These are phyloP conservation scores for Neckera pumila DNA, from an alignment of 225 moss, liverwort and hornwort species.

Conservation along the genomic window DNA sequence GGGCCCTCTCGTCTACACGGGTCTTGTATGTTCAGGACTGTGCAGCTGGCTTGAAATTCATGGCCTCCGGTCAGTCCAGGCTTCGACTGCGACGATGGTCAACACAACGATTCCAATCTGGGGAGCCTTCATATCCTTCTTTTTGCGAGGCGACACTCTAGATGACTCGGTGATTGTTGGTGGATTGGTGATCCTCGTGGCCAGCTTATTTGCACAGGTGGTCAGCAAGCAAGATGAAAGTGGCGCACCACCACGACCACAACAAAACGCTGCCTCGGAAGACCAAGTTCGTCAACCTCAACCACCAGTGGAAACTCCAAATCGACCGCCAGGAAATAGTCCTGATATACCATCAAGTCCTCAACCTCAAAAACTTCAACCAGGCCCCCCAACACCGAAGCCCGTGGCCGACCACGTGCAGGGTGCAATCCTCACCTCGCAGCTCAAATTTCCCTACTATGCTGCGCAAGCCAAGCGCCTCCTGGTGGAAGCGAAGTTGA, in stretches of 20 bases:
- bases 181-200: slow-evolving; percentile 42
- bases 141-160: slow-evolving; percentile 35
- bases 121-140: slow-evolving; percentile 70
- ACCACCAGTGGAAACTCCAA: neutral
- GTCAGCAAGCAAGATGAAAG: slow-evolving; percentile 33
- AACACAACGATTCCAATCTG: slow-evolving; percentile 87
- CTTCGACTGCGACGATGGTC: slow-evolving; percentile 70
- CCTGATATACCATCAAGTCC: neutral
- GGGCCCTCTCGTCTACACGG: slow-evolving; percentile 69
- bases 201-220: slow-evolving; percentile 54
- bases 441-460: slow-evolving; percentile 86
- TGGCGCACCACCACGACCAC: neutral
- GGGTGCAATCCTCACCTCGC: slow-evolving; percentile 70
- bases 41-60: slow-evolving; percentile 80
- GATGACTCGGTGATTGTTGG: slow-evolving; percentile 49
- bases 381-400: neutral
- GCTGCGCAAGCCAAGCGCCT: slow-evolving; percentile 80
- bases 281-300: neutral
- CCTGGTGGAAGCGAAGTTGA: slow-evolving; percentile 58
- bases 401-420: slow-evolving; percentile 38
- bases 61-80: slow-evolving; percentile 67
- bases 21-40: slow-evolving; percentile 61
- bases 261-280: neutral
- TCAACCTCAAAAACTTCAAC: neutral
- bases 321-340: neutral